Conservation (phyloP, 2,329 filamentous ascomycete species). For the Alternaria hordeiaustralica region DNA sequence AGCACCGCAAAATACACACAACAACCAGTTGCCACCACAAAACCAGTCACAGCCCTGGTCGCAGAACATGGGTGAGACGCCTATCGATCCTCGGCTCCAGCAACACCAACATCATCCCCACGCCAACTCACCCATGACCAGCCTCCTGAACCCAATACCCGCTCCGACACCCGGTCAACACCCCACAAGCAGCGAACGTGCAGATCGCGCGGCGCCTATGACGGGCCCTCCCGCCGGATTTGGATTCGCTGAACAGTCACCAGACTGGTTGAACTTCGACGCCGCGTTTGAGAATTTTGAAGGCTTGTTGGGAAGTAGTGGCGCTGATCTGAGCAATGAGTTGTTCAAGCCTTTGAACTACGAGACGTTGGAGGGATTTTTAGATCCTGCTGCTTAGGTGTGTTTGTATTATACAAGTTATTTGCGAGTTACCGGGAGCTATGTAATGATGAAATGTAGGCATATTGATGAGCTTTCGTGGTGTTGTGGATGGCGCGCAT, state of each 20-base stretch:
- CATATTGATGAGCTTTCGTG: background rate
- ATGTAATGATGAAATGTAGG: background rate
- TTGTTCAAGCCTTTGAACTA: slow-evolving; percentile 47
- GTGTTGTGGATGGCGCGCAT: background rate
- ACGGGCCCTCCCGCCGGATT: slow-evolving; percentile 27
- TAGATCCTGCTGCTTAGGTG: slow-evolving; percentile 32
- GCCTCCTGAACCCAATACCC: slow-evolving; percentile 37
- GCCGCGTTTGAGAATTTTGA: slow-evolving; percentile 51
- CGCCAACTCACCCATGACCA: slow-evolving; percentile 36
- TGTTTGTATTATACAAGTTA: background rate
- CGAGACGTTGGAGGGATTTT: slow-evolving; percentile 42
- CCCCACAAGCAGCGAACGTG: slow-evolving; percentile 47
- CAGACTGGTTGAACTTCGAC: slow-evolving; percentile 50
- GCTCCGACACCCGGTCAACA: slow-evolving; percentile 44
- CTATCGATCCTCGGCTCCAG: slow-evolving; percentile 46
- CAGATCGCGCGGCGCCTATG: slow-evolving; percentile 35
- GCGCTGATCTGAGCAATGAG: slow-evolving; percentile 49
- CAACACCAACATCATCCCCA: slow-evolving; percentile 14
- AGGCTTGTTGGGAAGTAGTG: slow-evolving; percentile 45
- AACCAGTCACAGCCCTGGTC: slow-evolving; percentile 29
- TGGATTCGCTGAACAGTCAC: slow-evolving; percentile 43
- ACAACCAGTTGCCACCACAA: slow-evolving; percentile 14
- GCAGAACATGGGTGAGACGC: slow-evolving; percentile 27
- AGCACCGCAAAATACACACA: slow-evolving; percentile 24
- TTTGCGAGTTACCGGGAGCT: background rate